These are phyloP conservation scores for Fremontodendron californicum DNA, from an alignment of 345 rosid genomes.

Conservation along the genomic window DNA sequence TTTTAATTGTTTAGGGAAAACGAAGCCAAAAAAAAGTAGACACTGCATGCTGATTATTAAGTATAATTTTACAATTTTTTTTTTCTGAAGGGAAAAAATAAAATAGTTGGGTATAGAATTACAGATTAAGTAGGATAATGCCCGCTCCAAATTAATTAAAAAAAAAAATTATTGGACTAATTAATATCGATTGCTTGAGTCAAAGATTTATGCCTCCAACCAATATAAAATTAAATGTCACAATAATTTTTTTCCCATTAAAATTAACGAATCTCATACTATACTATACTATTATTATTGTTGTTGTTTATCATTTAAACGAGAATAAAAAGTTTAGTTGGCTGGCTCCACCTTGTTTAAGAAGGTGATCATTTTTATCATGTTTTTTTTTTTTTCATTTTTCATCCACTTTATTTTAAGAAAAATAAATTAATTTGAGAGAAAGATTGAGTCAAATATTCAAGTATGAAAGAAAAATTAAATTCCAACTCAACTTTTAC, in stretches of 20 bases:
- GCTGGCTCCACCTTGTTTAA: background rate
- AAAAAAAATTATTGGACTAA: background rate
- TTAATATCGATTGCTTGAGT: background rate
- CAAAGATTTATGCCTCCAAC: constrained; percentile 4
- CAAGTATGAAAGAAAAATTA: too few relatives aligned
- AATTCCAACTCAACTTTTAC: too few relatives aligned
- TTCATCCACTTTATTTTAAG: too few relatives aligned
- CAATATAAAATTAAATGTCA: background rate
- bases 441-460: too few relatives aligned
- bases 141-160: background rate
- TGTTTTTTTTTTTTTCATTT: background rate
- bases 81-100: too few relatives aligned
- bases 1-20: too few relatives aligned
- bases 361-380: background rate
- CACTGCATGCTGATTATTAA: too few relatives aligned
- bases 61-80: too few relatives aligned
- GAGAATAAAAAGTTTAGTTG: background rate
- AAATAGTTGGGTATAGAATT: background rate
- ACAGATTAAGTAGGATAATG: background rate
- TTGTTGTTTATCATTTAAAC: background rate
- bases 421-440: too few relatives aligned
- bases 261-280: background rate
- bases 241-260: background rate
- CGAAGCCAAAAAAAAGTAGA: too few relatives aligned
- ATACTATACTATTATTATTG: background rate